Evolutionary conservation across 2,329 filamentous ascomycete genomes (phyloP).

Genomic region (Phialophora expanda): DNA sequence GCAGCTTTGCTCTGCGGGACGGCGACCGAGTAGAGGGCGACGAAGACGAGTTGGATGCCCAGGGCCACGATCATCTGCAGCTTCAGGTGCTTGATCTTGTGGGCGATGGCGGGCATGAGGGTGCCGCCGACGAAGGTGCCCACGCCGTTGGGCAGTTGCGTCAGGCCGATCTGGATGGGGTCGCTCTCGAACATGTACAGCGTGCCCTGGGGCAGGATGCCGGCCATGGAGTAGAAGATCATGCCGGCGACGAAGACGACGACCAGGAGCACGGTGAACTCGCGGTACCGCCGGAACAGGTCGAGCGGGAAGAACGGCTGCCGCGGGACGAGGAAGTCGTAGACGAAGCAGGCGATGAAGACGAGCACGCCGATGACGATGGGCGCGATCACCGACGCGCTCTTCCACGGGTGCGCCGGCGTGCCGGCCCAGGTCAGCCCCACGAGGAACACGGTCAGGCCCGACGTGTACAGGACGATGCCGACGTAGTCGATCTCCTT

Average conservation of each 20-base stretch:
- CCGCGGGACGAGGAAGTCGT: slow-evolving; percentile 47
- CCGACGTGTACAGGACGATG: slow-evolving; percentile 16
- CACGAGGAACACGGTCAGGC: slow-evolving; percentile 18
- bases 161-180: slow-evolving; percentile 24
- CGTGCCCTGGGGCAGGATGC: slow-evolving; percentile 17
- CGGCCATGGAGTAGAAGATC: slow-evolving; percentile 20
- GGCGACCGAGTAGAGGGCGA: slow-evolving; percentile 6
- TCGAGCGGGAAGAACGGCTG: slow-evolving; percentile 38
- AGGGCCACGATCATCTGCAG: slow-evolving; percentile 18
- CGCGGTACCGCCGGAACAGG: slow-evolving; percentile 12
- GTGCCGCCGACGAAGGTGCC: slow-evolving; percentile 19
- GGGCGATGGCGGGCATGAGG: slow-evolving; percentile 9
- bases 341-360: slow-evolving; percentile 38
- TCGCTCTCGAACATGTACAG: slow-evolving; percentile 26
- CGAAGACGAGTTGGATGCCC: slow-evolving; percentile 17
- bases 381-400: slow-evolving; percentile 19
- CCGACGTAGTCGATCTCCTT: slow-evolving; percentile 40
- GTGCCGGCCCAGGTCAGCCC: slow-evolving; percentile 26
- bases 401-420: slow-evolving; percentile 31
- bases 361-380: slow-evolving; percentile 17
- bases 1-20: slow-evolving; percentile 31
- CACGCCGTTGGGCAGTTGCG: slow-evolving; percentile 20
- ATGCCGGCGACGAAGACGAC: slow-evolving; percentile 22
- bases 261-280: slow-evolving; percentile 17
- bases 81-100: slow-evolving; percentile 21